phyloP scores from a whole-genome alignment of 202 grass and related monocot species.

The Carex arenaria region DNA sequence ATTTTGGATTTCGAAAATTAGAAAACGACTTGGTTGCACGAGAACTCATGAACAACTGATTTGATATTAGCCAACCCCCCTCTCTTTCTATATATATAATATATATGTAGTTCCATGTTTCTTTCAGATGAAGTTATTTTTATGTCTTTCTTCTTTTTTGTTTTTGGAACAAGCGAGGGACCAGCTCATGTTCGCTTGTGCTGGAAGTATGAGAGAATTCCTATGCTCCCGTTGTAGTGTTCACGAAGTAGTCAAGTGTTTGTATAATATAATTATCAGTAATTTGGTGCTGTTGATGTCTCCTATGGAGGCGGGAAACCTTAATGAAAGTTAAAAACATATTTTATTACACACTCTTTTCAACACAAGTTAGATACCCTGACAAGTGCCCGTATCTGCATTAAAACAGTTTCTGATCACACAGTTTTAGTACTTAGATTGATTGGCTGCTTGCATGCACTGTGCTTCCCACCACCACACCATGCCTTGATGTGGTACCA shows the following conservation, averaged over 20 bases:
- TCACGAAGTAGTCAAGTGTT: not conserved
- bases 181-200: slow-evolving; percentile 9
- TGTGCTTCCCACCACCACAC: not conserved
- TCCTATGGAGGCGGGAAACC: not conserved
- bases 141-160: not conserved
- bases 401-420: slow-evolving; percentile 16
- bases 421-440: not conserved
- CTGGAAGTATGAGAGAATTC: not conserved
- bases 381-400: not conserved
- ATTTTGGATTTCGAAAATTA: no score
- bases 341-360: not conserved
- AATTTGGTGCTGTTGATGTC: not conserved
- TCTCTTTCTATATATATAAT: no score
- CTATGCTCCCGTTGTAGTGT: not conserved
- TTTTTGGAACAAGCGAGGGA: not conserved
- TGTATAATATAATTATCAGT: not conserved
- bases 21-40: no score
- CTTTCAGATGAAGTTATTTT: not conserved
- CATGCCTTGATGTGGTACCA: not conserved
- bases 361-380: slow-evolving; percentile 3
- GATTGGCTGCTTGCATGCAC: slow-evolving; percentile 5
- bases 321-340: not conserved
- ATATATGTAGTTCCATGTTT: not conserved
- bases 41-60: no score
- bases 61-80: no score